Base-by-base conservation (phyloP, 139 green algal genomes). In the Chlorella sp. region DNA sequence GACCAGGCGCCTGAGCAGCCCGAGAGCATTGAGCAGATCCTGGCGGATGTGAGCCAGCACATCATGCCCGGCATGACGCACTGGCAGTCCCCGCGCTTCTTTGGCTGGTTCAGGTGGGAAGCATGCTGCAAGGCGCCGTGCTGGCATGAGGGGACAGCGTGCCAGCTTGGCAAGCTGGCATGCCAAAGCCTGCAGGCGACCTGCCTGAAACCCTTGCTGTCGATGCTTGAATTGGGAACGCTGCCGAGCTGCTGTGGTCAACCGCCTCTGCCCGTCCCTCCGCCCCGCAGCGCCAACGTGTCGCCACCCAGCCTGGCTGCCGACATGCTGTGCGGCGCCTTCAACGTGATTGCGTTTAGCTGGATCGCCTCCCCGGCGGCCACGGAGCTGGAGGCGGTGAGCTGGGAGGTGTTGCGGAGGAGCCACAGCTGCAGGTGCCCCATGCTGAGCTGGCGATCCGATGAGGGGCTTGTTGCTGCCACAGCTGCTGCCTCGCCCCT, bases 81-180 rank as follows among this genome's bases (percentile, higher is more conserved):
- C 89, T 98, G 95, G 95, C 94, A 98, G 92, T 88, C 78, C 56
- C 95, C 95, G 41, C 85, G 73, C 76, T 98, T 97, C 89, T 97
- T 97, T 75, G 92, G 88, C 48, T 85, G 69, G 60, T 67, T 76
- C 32, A 20, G n/a, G 65, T 81, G 44, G 30, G 73, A 13, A 28
- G 38, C 38, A 32, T 26, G 20, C 22, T 1, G 20, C 22, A 24
- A 0, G 41, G 26, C 41, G 41, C 20, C 70, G 17, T n/a, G n/a
- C n/a, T n/a, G n/a, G n/a, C n/a, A n/a, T n/a, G n/a, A n/a, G n/a
- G n/a, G n/a, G n/a, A n/a, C n/a, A n/a, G n/a, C n/a, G n/a, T n/a
- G n/a, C n/a, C n/a, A n/a, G 24, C 73, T 43, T 43, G 16, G 14
- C 36, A 9, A 43, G 43, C 46, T 36, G 9, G 32, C 16, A 9